Evolutionary conservation across 495 filamentous ascomycete species (phyloP).

Genomic region (Evernia prunastri): DNA sequence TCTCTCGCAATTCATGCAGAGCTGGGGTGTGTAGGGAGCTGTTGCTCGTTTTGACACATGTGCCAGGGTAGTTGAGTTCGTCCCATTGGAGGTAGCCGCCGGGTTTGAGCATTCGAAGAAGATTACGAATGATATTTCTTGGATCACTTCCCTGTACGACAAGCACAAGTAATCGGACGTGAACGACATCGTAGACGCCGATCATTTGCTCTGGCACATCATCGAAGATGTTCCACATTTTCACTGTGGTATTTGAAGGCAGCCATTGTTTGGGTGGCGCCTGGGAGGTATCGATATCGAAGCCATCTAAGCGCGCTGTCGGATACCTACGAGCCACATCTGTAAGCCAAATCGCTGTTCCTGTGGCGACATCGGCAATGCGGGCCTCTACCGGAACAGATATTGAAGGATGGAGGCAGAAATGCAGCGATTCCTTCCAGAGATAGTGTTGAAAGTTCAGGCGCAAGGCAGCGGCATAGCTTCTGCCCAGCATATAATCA

Average conservation of each 20-base stretch:
- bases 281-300: constrained; percentile 21
- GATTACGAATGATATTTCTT: constrained; percentile 19
- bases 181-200: constrained; percentile 25
- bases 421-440: constrained; percentile 27
- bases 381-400: background rate
- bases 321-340: constrained; percentile 27
- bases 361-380: constrained; percentile 15
- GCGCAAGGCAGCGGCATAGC: constrained; percentile 17
- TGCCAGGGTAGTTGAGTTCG: constrained; percentile 8
- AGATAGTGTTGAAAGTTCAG: constrained; percentile 30
- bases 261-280: constrained; percentile 20
- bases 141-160: constrained; percentile 19
- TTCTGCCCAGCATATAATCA: constrained; percentile 24
- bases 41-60: background rate
- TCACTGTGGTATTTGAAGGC: constrained; percentile 18
- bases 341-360: constrained; percentile 28
- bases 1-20: constrained; percentile 2
- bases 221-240: constrained; percentile 17
- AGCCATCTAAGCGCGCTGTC: constrained; percentile 19
- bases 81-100: constrained; percentile 15
- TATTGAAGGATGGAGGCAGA: constrained; percentile 13
- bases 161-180: constrained; percentile 20
- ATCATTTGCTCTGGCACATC: constrained; percentile 18
- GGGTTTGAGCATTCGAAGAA: constrained; percentile 20
- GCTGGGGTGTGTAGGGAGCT: background rate